phyloP scores from a whole-genome alignment of 352 stramenopile species.

The Pythium aphanidermatum region DNA sequence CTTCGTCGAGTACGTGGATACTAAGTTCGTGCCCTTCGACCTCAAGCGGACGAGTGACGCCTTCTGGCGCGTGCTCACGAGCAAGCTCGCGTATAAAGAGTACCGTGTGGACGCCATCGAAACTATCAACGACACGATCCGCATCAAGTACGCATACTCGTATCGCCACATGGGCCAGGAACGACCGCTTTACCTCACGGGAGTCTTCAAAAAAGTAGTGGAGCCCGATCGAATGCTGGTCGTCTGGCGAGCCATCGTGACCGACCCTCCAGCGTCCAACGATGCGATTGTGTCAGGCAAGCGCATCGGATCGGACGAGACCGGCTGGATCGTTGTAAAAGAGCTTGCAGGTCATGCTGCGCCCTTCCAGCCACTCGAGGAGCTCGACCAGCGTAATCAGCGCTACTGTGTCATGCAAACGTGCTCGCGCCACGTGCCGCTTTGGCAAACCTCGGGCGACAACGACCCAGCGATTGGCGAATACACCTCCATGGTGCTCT shows the following conservation, averaged over 20 bases:
- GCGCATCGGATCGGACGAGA: constrained; percentile 38
- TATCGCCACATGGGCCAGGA: neutral
- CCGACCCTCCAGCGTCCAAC: constrained; percentile 15
- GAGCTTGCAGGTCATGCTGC: neutral
- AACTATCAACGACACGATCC: neutral
- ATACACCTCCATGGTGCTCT: constrained; percentile 2
- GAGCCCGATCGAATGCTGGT: constrained; percentile 33
- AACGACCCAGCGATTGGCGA: constrained; percentile 3
- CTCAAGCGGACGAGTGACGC: neutral
- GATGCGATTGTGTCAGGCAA: constrained; percentile 21
- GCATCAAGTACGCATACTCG: neutral
- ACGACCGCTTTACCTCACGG: constrained; percentile 24
- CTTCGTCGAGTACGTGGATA: constrained; percentile 1
- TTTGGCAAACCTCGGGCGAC: neutral
- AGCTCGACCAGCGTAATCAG: neutral
- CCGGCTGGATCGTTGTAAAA: constrained; percentile 44
- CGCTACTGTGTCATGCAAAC: constrained; percentile 3
- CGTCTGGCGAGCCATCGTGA: constrained; percentile 34
- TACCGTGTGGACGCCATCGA: neutral
- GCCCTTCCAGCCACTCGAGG: neutral
- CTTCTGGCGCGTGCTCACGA: constrained; percentile 5
- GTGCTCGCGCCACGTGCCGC: neutral
- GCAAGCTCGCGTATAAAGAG: neutral
- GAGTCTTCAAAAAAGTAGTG: constrained; percentile 39
- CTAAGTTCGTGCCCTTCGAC: constrained; percentile 15